A percentile compares a stretch with the other conserved stretches of the same genome.
Evolutionary conservation across 2,329 filamentous ascomycete species (phyloP).

Genomic region (Paraconiothyrium brasiliense): DNA sequence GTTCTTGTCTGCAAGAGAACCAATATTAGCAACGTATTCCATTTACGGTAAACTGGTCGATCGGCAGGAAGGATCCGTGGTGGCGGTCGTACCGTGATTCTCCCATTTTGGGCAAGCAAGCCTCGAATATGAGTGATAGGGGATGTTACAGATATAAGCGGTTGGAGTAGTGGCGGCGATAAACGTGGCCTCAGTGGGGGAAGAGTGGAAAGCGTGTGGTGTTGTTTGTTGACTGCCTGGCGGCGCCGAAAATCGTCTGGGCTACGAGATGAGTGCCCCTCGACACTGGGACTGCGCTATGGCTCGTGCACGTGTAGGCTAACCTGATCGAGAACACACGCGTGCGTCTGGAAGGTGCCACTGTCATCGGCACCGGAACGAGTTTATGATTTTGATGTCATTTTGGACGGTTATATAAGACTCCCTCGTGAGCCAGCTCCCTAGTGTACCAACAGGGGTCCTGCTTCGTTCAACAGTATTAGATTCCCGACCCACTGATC

Average conservation of each 20-base stretch:
- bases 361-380: too few species aligned
- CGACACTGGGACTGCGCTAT: not conserved
- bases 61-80: conserved; percentile 22
- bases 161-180: not conserved
- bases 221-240: conserved; percentile 17
- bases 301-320: conserved; percentile 2
- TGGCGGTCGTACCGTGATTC: conserved; percentile 66
- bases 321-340: not conserved
- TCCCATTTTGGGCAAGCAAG: conserved; percentile 60
- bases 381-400: too few species aligned
- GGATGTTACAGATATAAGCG: not conserved
- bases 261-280: conserved; percentile 13
- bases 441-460: too few species aligned
- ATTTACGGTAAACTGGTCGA: conserved; percentile 25
- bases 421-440: too few species aligned
- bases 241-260: conserved; percentile 15
- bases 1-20: conserved; percentile 78
- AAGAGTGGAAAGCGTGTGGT: conserved; percentile 3
- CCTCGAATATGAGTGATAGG: not conserved
- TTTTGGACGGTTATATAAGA: too few species aligned
- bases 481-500: not conserved
- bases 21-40: conserved; percentile 29
- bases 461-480: too few species aligned
- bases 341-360: too few species aligned
- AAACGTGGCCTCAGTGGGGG: not conserved